Conservation (phyloP, 1,139 yeast genomes). For the Yamadazyma dushanensis region DNA sequence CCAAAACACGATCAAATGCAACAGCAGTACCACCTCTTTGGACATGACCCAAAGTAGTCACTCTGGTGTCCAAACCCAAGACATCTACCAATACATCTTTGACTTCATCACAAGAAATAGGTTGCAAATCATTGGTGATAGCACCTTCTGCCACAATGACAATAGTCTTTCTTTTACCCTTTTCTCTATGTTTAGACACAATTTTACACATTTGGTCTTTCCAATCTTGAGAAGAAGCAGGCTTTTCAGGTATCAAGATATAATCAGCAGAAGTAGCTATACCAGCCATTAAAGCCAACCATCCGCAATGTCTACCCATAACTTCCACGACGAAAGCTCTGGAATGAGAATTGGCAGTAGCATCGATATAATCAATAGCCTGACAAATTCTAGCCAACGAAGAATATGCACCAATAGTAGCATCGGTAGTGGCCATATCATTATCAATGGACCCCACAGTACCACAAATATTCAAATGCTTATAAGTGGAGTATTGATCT, state of each 20-base stretch:
- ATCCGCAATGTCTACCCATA: slow-evolving; percentile 99
- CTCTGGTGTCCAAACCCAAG: slow-evolving; percentile 88
- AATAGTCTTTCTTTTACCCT: slow-evolving; percentile 91
- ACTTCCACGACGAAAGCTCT: slow-evolving; percentile 98
- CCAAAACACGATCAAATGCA: slow-evolving; percentile 85
- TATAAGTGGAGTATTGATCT: slow-evolving; percentile 59
- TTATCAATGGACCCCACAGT: slow-evolving; percentile 96
- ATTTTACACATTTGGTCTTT: slow-evolving; percentile 70
- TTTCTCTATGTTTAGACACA: slow-evolving; percentile 71
- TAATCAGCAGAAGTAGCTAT: slow-evolving; percentile 94
- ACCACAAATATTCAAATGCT: slow-evolving; percentile 86
- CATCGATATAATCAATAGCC: slow-evolving; percentile 92
- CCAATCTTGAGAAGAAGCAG: slow-evolving; percentile 66
- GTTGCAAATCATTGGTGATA: slow-evolving; percentile 75
- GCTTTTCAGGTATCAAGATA: slow-evolving; percentile 90
- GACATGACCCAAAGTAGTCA: slow-evolving; percentile 94
- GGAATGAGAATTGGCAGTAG: slow-evolving; percentile 95
- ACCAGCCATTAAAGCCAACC: slow-evolving; percentile 97
- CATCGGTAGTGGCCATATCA: slow-evolving; percentile 95
- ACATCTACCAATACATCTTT: slow-evolving; percentile 70
- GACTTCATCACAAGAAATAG: slow-evolving; percentile 78
- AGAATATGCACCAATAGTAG: slow-evolving; percentile 94
- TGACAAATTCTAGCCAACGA: slow-evolving; percentile 91
- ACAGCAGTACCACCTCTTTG: slow-evolving; percentile 99
- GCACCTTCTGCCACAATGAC: slow-evolving; percentile 99